These are phyloP conservation scores for Rhipidocladum racemiflorum DNA, from an alignment of 176 grass and related monocot genomes.

Conservation along the genomic window DNA sequence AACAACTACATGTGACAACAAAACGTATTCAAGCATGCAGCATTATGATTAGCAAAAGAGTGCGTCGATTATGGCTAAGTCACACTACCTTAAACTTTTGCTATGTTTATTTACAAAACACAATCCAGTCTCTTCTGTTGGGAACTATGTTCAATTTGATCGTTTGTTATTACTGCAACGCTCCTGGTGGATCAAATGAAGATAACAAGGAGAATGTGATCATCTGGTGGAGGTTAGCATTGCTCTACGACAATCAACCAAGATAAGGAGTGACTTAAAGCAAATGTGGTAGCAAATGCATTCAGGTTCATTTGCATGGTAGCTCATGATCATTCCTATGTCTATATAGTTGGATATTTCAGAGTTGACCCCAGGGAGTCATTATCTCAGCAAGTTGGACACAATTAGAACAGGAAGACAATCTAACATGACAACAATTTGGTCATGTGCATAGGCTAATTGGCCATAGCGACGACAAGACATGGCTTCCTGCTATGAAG, in stretches of 20 bases:
- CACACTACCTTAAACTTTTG: neutral
- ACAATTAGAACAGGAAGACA: neutral
- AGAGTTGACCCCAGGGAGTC: neutral
- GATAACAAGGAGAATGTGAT: neutral
- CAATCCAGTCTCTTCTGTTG: neutral
- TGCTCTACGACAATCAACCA: neutral
- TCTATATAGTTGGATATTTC: neutral
- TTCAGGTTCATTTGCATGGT: slow-evolving; percentile 6
- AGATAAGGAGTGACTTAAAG: neutral
- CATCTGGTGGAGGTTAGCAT: neutral
- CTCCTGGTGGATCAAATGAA: neutral
- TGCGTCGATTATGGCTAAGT: neutral
- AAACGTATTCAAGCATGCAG: neutral
- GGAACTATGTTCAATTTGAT: neutral
- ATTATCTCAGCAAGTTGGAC: neutral
- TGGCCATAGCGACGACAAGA: neutral
- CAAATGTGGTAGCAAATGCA: slow-evolving; percentile 6
- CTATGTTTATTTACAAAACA: neutral
- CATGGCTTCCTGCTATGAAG: neutral
- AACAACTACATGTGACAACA: neutral
- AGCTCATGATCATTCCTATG: neutral
- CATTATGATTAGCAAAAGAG: neutral
- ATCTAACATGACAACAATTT: neutral
- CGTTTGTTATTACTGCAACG: neutral
- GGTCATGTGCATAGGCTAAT: neutral